Percentiles rank a stretch among this genome's conserved stretches.
These are phyloP conservation scores for Epichloe aotearoae DNA, from an alignment of 2,329 filamentous ascomycete species.

Conservation along the genomic window DNA sequence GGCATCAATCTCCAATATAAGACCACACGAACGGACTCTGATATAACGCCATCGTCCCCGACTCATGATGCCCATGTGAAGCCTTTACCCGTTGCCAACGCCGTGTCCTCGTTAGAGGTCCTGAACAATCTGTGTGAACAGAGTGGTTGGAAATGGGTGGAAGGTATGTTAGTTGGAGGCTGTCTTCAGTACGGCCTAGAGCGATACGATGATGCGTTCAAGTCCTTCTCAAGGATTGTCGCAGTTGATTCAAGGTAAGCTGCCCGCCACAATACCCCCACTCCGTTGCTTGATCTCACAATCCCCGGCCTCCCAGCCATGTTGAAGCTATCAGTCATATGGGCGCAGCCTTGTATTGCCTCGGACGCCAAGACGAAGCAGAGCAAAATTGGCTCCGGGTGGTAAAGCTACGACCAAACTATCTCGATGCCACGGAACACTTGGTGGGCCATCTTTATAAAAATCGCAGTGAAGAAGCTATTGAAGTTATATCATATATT, in stretches of 20 bases:
- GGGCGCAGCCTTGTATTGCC: constrained; percentile 74
- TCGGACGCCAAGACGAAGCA: constrained; percentile 72
- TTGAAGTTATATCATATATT: constrained; percentile 75
- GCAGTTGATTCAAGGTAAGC: constrained; percentile 42
- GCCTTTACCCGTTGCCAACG: constrained; percentile 35
- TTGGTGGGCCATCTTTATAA: constrained; percentile 79
- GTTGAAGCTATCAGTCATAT: constrained; percentile 91
- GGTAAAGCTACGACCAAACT: constrained; percentile 71
- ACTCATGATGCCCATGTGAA: not conserved
- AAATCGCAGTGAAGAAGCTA: constrained; percentile 70
- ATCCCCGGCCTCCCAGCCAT: constrained; percentile 41
- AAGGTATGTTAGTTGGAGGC: constrained; percentile 82
- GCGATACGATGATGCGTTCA: constrained; percentile 63
- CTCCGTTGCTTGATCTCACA: constrained; percentile 6
- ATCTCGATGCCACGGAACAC: constrained; percentile 92
- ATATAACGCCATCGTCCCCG: constrained; percentile 4
- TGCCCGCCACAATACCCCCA: constrained; percentile 16
- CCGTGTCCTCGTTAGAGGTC: constrained; percentile 55
- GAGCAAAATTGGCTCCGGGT: constrained; percentile 75
- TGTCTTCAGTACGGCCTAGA: constrained; percentile 86
- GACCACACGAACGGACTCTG: not conserved
- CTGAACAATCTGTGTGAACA: constrained; percentile 65
- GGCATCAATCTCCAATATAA: not conserved
- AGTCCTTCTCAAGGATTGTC: constrained; percentile 58
- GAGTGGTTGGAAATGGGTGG: constrained; percentile 76